These are phyloP conservation scores for Brassica incana DNA, from an alignment of 345 rosid genomes.

Conservation along the genomic window DNA sequence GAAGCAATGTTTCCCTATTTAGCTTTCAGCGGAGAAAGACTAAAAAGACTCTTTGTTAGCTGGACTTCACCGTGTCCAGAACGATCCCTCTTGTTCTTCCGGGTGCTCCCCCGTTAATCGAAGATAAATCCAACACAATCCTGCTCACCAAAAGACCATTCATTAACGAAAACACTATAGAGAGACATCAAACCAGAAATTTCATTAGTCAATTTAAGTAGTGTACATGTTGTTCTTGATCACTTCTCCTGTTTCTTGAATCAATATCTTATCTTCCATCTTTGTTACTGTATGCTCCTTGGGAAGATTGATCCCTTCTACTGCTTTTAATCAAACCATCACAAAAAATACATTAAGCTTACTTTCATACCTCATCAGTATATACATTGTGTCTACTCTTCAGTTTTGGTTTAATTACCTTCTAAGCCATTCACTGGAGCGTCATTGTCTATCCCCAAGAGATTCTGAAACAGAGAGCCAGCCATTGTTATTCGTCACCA, in stretches of 20 bases:
- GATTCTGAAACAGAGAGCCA: slow-evolving; percentile 51
- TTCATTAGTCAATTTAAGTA: neutral
- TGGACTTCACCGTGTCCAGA: slow-evolving; percentile 43
- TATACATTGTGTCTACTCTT: slow-evolving; percentile 9
- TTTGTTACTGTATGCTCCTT: slow-evolving; percentile 55
- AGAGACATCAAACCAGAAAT: neutral
- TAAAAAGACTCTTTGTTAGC: slow-evolving; percentile 21
- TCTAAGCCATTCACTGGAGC: slow-evolving; percentile 45
- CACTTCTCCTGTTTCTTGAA: slow-evolving; percentile 50
- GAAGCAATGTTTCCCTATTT: slow-evolving; percentile 18
- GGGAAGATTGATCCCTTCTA: slow-evolving; percentile 64
- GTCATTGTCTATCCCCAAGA: slow-evolving; percentile 57
- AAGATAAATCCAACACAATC: slow-evolving; percentile 72
- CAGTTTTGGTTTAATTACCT: slow-evolving; percentile 46
- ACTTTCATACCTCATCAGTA: slow-evolving; percentile 1
- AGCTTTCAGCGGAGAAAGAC: slow-evolving; percentile 12
- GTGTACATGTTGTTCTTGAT: slow-evolving; percentile 56
- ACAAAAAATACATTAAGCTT: neutral
- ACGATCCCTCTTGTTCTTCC: slow-evolving; percentile 85
- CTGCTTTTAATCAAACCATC: slow-evolving; percentile 47
- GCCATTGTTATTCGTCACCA: neutral
- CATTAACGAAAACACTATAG: neutral
- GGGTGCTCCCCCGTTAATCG: slow-evolving; percentile 82
- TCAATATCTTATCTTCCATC: slow-evolving; percentile 52
- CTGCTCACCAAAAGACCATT: slow-evolving; percentile 43